Base-by-base conservation (phyloP, 352 stramenopile species). In the Phytophthora agathidicida region DNA sequence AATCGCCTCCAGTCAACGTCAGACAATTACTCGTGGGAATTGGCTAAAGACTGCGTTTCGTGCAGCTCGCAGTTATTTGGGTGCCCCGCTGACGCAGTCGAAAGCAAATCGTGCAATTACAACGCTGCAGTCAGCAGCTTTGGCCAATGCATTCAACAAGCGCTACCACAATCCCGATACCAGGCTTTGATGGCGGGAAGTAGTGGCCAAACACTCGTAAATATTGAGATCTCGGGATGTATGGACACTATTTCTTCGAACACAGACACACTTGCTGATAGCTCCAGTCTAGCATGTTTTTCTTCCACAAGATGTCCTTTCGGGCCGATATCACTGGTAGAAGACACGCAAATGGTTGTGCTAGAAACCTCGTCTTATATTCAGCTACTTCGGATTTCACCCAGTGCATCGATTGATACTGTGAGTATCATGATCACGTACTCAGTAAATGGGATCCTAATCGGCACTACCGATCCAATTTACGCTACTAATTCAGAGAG, bases 301-400 rank as follows among this genome's bases (percentile, higher is more conserved):
- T 24, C 56, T 10, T 13, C 26, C 3, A 65, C 47, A 19, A 47
- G 26, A 9, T 65, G 56, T 37, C 56, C 56, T 24, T 65, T 65
- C 44, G 56, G 56, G 4, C 39, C 56, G 14, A 36, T 53, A 8
- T 37, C 38, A 9, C 24, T 41, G 20, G 39, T 65, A 20, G 3
- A 35, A 36, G 50, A 53, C 4, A 22, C 47, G 4, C 47, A n/a
- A 42, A 33, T 33, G 16, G 22, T 60, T 41, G 38, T 65, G 3
- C 22, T 65, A 39, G 56, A 65, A 16, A 65, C 48, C 9, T 37
- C 47, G 10, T 60, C 56, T 2, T 65, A 60, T 26, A 48, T 60
- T 16, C 56, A 65, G 17, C 5, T 65, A 16, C 39, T 60, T 20
- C 32, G 56, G 10, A 36, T 65, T 19, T 43, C 19, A n/a, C 27